A percentile compares a stretch with the other conserved stretches of the same genome.
phyloP scores from a whole-genome alignment of 208 protist genomes.

The Acanthamoeba sp. region DNA sequence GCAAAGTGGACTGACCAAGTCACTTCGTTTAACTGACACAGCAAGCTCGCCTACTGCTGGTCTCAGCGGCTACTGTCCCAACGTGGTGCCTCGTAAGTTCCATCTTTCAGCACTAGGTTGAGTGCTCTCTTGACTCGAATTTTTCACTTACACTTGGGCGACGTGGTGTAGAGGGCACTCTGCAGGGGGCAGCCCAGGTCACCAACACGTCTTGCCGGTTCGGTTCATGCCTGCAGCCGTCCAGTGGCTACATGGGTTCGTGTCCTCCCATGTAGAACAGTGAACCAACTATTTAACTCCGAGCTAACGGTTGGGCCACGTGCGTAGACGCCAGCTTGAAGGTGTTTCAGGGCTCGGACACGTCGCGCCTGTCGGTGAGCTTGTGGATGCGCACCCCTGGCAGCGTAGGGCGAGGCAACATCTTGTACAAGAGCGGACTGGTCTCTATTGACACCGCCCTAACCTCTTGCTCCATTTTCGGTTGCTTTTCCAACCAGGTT shows the following conservation, averaged over 20 bases:
- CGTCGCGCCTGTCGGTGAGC: neutral
- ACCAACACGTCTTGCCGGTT: neutral
- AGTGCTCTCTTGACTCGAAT: neutral
- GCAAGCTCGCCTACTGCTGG: no score
- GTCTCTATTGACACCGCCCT: neutral
- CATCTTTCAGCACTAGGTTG: no score
- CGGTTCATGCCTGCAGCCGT: neutral
- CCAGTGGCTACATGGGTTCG: neutral
- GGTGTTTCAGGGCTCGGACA: neutral
- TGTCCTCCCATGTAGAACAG: neutral
- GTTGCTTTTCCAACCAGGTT: no score
- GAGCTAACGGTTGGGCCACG: neutral
- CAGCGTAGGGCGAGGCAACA: neutral
- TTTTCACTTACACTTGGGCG: neutral
- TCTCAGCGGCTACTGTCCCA: neutral
- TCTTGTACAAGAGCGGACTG: neutral
- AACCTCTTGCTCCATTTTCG: no score
- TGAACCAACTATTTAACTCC: no score
- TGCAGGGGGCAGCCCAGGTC: neutral
- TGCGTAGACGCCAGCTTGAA: neutral
- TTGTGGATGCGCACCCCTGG: neutral
- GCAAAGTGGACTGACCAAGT: no score
- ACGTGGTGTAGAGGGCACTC: no score
- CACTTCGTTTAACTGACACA: no score
- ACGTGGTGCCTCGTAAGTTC: neutral